Base-by-base conservation (phyloP, 2,329 filamentous ascomycete genomes). In the Trichoderma hamatum region DNA sequence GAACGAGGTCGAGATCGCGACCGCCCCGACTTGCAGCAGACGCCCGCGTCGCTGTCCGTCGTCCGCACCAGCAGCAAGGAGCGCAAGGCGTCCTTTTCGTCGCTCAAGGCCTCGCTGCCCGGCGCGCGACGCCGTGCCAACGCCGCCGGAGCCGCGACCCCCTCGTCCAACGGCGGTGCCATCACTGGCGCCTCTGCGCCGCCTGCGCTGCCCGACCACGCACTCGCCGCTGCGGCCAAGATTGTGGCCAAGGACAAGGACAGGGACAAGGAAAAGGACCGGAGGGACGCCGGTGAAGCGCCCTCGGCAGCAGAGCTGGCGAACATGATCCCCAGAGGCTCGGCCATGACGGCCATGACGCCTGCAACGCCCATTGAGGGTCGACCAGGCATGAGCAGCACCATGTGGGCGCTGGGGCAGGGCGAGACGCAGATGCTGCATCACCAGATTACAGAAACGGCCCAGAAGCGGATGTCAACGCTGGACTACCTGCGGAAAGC, bases 391-490 rank as follows among this genome's bases (percentile, higher is more conserved):
- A 68, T 51, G 32, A 58, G 26, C 65, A 68, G 65, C 51, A 52
- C 69, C 30, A 70, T 68, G 58, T 81, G 78, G 74, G 55, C 69
- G 52, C 32, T 54, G 59, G 81, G 78, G 72, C 81, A 80, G 72
- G 81, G 79, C 70, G 86, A 88, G 76, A 79, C 80, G 36, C 79
- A 79, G 19, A 78, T 84, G n/a, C 77, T 87, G 34, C 82, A 88
- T 70, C 84, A 86, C 72, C 88, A 90, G 74, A 86, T 99, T 71
- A 92, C 95, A 69, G 95, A 98, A 70, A 88, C 93, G 74, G 91
- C 93, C 46, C 90, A 91, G 69, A 99, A 99, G 83, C 88, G 96
- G 74, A 97, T 99, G 83, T 94, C 93, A 2, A 98, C 96, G 0
- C 80, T 99, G 52, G 93, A 97, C 75, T 99, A 99, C 78, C 80